Conservation (phyloP, 2,329 filamentous ascomycete species). For the Cladosporium sp. region DNA sequence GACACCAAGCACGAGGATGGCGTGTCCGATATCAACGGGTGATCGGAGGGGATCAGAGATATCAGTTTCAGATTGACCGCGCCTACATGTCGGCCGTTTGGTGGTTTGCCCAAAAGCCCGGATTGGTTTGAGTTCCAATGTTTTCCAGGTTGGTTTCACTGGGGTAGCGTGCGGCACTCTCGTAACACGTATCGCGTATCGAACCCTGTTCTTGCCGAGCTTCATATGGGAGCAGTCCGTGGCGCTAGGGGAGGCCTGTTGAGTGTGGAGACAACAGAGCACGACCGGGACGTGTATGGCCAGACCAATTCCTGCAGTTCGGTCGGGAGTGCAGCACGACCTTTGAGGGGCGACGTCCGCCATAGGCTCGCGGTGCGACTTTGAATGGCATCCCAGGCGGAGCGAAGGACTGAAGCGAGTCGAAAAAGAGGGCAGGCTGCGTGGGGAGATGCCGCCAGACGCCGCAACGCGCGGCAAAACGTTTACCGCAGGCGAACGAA, state of each 20-base stretch:
- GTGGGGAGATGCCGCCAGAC: background rate
- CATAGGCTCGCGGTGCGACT: background rate
- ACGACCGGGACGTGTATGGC: background rate
- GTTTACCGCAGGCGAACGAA: background rate
- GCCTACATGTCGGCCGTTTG: constrained; percentile 2
- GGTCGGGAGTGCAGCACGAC: background rate
- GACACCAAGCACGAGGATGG: background rate
- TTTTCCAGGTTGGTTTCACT: background rate
- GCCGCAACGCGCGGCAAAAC: constrained; percentile 3
- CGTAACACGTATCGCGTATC: background rate
- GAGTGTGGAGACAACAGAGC: background rate
- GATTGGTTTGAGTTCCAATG: background rate
- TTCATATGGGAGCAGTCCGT: constrained; percentile 1
- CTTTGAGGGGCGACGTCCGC: background rate
- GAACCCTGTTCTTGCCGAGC: background rate
- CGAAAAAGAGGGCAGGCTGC: background rate
- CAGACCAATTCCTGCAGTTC: background rate
- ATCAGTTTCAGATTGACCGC: background rate
- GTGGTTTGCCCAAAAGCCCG: constrained; percentile 2
- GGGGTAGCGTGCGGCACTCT: constrained; percentile 3
- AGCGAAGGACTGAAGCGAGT: background rate
- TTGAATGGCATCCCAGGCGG: background rate
- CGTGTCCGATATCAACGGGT: background rate
- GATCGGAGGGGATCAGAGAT: background rate
- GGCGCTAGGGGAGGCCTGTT: background rate